Evolutionary conservation across 306 rosid genomes (phyloP).

Genomic region (Acacia melanoxylon): DNA sequence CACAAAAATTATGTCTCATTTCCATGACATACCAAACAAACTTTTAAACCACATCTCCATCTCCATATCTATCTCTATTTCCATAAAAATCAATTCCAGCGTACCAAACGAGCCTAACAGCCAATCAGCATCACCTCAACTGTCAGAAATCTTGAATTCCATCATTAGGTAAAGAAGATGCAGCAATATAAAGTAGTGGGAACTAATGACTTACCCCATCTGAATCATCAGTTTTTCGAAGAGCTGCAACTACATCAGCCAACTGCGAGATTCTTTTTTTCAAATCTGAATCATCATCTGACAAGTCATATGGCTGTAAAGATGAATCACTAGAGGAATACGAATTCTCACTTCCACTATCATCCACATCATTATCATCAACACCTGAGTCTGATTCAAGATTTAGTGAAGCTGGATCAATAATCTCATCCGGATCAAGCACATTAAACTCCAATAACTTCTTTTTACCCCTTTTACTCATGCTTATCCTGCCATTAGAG

Average conservation of each 20-base stretch:
- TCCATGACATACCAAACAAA: too few relatives aligned
- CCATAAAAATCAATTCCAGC: too few relatives aligned
- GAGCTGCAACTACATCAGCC: slow-evolving; percentile 81
- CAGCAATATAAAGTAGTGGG: slow-evolving; percentile 18
- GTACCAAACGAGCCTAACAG: not conserved
- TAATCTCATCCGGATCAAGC: slow-evolving; percentile 90
- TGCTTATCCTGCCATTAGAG: slow-evolving; percentile 35
- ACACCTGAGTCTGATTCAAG: slow-evolving; percentile 53
- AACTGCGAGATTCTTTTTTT: slow-evolving; percentile 74
- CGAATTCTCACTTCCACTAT: slow-evolving; percentile 74
- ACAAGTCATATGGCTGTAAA: slow-evolving; percentile 84
- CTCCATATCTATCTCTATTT: too few relatives aligned
- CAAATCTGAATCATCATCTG: slow-evolving; percentile 89
- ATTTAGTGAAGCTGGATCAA: slow-evolving; percentile 76
- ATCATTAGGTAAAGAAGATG: slow-evolving; percentile 32
- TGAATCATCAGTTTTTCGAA: slow-evolving; percentile 84
- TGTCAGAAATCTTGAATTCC: slow-evolving; percentile 23
- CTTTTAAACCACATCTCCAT: too few relatives aligned
- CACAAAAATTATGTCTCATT: too few relatives aligned
- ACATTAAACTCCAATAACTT: slow-evolving; percentile 51
- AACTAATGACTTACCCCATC: slow-evolving; percentile 79
- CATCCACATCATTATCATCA: slow-evolving; percentile 38
- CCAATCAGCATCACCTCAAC: not conserved
- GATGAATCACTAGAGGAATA: slow-evolving; percentile 73
- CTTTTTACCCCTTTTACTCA: slow-evolving; percentile 46